These are phyloP conservation scores for Suillus bovinus DNA, from an alignment of 768 basidiomycete genomes.

Conservation along the genomic window DNA sequence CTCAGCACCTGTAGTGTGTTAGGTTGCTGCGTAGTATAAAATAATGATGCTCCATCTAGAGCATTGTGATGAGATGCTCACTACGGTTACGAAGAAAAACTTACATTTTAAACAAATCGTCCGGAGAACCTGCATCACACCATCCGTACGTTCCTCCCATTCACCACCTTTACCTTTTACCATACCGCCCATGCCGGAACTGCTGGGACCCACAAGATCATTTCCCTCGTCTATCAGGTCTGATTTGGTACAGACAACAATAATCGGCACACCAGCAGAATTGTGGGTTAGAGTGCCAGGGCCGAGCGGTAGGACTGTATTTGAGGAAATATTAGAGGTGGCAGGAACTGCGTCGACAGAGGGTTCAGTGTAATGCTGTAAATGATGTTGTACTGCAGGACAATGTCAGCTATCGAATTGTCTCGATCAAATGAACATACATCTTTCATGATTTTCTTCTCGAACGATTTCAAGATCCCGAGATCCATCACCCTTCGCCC, in stretches of 20 bases:
- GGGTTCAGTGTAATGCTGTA: conserved; percentile 90
- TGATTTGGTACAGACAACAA: conserved; percentile 90
- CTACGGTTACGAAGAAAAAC: conserved; percentile 29
- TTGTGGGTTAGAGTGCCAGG: conserved; percentile 88
- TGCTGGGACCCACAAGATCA: conserved; percentile 65
- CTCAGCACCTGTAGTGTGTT: conserved; percentile 73
- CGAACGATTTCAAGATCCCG: conserved; percentile 72
- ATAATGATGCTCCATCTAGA: conserved; percentile 87
- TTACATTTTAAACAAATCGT: conserved; percentile 90
- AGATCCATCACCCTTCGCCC: conserved; percentile 68
- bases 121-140: conserved; percentile 92
- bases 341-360: conserved; percentile 63
- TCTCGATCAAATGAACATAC: conserved; percentile 46
- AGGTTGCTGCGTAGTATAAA: conserved; percentile 87
- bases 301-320: conserved; percentile 80
- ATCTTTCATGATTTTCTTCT: conserved; percentile 80
- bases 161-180: conserved; percentile 89
- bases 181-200: conserved; percentile 86
- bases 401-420: conserved; percentile 9
- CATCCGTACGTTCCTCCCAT: conserved; percentile 96
- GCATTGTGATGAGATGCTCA: conserved; percentile 3
- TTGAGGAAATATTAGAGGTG: conserved; percentile 55
- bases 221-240: conserved; percentile 86
- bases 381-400: conserved; percentile 73
- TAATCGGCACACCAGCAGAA: conserved; percentile 78